phyloP scores from a whole-genome alignment of 768 basidiomycete genomes.

The Boletus sp. region DNA sequence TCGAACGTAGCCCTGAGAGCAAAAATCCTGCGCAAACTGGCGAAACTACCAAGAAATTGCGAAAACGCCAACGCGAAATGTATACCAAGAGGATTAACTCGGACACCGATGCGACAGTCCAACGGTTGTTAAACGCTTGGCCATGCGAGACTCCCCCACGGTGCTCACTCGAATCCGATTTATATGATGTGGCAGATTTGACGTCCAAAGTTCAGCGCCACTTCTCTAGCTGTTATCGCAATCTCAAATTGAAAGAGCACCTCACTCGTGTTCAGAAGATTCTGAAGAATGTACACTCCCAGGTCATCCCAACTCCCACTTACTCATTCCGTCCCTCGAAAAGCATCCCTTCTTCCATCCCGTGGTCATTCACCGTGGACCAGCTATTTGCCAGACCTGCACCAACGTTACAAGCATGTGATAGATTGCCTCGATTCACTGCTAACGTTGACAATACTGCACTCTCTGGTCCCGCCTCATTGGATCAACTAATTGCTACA shows the following conservation, averaged over 20 bases:
- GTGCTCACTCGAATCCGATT: background rate
- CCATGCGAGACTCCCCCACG: conserved; percentile 16
- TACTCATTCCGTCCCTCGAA: conserved; percentile 7
- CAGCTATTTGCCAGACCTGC: conserved; percentile 2
- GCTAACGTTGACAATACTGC: background rate
- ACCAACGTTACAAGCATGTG: background rate
- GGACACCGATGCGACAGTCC: conserved; percentile 2
- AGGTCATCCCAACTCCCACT: background rate
- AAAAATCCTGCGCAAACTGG: background rate
- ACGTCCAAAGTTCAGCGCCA: background rate
- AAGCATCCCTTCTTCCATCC: background rate
- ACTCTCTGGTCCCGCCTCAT: background rate
- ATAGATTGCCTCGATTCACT: background rate
- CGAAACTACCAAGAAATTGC: conserved; percentile 1
- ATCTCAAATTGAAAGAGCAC: background rate
- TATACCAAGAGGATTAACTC: conserved; percentile 4
- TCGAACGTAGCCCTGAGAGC: background rate
- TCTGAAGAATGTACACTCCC: background rate
- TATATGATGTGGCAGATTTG: conserved; percentile 5
- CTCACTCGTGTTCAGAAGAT: conserved; percentile 7
- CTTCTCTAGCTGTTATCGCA: conserved; percentile 17
- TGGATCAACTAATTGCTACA: conserved; percentile 6
- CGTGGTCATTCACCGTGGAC: background rate
- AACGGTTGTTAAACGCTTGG: conserved; percentile 11
- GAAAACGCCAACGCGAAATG: conserved; percentile 1